phyloP scores from a whole-genome alignment of 768 basidiomycete species.

The Termitomyces bulborhizus region DNA sequence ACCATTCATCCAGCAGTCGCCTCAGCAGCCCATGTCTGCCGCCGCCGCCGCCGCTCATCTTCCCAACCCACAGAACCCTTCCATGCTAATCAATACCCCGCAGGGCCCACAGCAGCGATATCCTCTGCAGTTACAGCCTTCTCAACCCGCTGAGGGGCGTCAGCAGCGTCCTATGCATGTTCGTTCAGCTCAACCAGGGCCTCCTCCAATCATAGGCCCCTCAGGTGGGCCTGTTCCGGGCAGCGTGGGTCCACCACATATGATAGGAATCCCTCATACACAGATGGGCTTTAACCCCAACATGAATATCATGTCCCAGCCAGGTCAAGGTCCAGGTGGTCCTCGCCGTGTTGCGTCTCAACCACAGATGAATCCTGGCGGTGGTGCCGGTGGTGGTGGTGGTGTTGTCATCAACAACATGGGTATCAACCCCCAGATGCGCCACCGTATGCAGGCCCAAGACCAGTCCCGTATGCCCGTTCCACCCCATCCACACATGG shows the following conservation, averaged over 20 bases:
- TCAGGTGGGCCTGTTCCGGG: constrained; percentile 3
- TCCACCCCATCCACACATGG: neutral
- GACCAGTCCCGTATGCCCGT: neutral
- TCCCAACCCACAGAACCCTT: neutral
- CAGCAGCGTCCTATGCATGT: constrained; percentile 28
- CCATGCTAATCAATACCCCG: constrained; percentile 4
- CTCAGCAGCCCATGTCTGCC: constrained; percentile 21
- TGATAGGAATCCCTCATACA: constrained; percentile 21
- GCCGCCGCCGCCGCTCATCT: constrained; percentile 15
- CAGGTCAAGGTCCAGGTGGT: constrained; percentile 14
- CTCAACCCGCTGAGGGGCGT: constrained; percentile 25
- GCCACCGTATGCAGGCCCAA: constrained; percentile 14
- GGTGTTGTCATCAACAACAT: constrained; percentile 6
- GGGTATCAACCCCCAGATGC: constrained; percentile 22
- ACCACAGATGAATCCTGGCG: constrained; percentile 37
- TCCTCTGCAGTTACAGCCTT: constrained; percentile 12
- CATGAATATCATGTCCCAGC: constrained; percentile 26
- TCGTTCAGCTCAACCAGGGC: constrained; percentile 26
- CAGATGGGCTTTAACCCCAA: constrained; percentile 29
- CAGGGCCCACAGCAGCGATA: constrained; percentile 21
- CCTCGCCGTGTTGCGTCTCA: constrained; percentile 57
- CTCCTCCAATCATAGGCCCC: constrained; percentile 12
- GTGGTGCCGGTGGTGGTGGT: constrained; percentile 21
- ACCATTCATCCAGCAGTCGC: constrained; percentile 30
- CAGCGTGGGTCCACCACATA: constrained; percentile 3